Conservation (phyloP, 805 yeast species). For the Limtongozyma cylindracea region DNA sequence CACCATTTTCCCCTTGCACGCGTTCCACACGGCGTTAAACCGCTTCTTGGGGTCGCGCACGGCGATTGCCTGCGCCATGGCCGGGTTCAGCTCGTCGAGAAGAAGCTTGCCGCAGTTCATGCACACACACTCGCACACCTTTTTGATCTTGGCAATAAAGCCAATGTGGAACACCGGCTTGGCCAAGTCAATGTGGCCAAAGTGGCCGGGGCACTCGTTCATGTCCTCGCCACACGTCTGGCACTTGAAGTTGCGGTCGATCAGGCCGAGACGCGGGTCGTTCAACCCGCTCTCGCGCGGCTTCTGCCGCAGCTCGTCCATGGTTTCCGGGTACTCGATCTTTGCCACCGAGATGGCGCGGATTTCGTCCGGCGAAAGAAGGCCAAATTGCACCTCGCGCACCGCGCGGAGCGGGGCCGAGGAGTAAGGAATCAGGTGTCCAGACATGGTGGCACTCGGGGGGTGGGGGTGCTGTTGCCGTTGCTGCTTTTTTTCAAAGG, state of each 20-base stretch:
- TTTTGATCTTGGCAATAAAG: constrained; percentile 83
- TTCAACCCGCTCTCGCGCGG: constrained; percentile 94
- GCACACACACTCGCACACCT: constrained; percentile 89
- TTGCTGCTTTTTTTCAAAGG: too few species aligned
- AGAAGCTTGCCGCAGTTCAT: constrained; percentile 95
- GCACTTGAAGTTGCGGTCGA: constrained; percentile 92
- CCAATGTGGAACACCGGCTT: constrained; percentile 98
- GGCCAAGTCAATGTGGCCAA: constrained; percentile 95
- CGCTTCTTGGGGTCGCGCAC: constrained; percentile 89
- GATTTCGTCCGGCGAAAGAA: constrained; percentile 85
- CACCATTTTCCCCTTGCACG: constrained; percentile 78
- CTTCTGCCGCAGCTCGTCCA: constrained; percentile 88
- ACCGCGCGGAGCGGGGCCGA: constrained; percentile 96
- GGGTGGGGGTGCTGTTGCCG: too few species aligned
- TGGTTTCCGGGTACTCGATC: constrained; percentile 96
- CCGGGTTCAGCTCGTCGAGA: constrained; percentile 59
- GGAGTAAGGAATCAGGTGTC: constrained; percentile 65
- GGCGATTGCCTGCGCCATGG: constrained; percentile 69
- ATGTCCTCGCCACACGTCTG: constrained; percentile 98
- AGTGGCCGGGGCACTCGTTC: constrained; percentile 99
- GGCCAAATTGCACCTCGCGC: constrained; percentile 95
- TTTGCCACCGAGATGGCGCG: constrained; percentile 96
- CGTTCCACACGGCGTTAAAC: constrained; percentile 89
- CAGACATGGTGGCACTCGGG: too few species aligned
- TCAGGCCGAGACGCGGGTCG: constrained; percentile 92